phyloP scores from a whole-genome alignment of 768 basidiomycete genomes.

The Hypholoma sublateritium region DNA sequence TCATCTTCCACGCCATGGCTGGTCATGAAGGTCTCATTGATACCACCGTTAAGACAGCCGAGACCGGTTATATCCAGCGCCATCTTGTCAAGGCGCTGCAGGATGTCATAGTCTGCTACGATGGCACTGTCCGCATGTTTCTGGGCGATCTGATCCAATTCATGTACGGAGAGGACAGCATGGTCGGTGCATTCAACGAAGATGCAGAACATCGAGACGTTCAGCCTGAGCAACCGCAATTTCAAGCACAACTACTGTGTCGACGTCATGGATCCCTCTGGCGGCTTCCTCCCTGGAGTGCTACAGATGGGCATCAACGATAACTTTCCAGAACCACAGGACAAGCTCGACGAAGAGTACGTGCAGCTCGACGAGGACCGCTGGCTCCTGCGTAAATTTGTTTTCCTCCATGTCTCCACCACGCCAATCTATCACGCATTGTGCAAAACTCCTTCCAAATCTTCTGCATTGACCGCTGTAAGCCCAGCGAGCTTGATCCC shows the following conservation, averaged over 20 bases:
- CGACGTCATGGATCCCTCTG: conserved; percentile 82
- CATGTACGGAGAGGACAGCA: conserved; percentile 97
- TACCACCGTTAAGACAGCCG: conserved; percentile 99
- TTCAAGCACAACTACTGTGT: conserved; percentile 95
- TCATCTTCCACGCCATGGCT: conserved; percentile 99
- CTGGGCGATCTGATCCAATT: conserved; percentile 96
- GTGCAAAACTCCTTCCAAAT: conserved; percentile 95
- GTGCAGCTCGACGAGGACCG: conserved; percentile 71
- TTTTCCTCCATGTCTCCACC: conserved; percentile 78
- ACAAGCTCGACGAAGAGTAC: conserved; percentile 72
- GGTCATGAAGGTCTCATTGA: conserved; percentile 99
- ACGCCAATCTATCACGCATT: conserved; percentile 92
- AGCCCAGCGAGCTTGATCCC: conserved; percentile 91
- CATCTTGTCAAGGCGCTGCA: conserved; percentile 97
- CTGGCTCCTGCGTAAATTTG: conserved; percentile 68
- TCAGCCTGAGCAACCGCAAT: conserved; percentile 73
- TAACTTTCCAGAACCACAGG: conserved; percentile 79
- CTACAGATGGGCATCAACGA: conserved; percentile 89
- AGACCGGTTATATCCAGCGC: conserved; percentile 98
- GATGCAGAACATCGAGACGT: conserved; percentile 90
- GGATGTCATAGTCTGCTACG: conserved; percentile 96
- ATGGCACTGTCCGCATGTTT: conserved; percentile 97
- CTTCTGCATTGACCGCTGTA: conserved; percentile 94
- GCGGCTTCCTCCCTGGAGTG: conserved; percentile 76
- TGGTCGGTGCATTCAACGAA: conserved; percentile 99